A percentile compares a stretch with the other conserved stretches of the same genome.
These are phyloP conservation scores for Diaporthe ampelina DNA, from an alignment of 2,329 filamentous ascomycete species.

Conservation along the genomic window DNA sequence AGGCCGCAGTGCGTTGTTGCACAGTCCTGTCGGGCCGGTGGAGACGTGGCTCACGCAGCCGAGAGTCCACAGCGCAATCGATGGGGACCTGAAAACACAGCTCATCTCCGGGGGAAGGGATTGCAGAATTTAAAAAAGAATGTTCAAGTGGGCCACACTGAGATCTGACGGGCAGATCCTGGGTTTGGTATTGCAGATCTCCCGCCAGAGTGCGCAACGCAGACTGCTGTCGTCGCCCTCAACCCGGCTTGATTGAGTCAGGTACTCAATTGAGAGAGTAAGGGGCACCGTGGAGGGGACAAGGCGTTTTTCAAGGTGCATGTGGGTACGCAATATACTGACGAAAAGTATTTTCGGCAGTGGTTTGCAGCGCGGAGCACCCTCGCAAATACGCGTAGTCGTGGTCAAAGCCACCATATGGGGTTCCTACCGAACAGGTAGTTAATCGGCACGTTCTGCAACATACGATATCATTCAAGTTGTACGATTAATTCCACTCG, in stretches of 20 bases:
- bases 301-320: background rate
- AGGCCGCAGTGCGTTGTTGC: background rate
- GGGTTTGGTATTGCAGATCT: slow-evolving; percentile 6
- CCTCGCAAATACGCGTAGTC: slow-evolving; percentile 1
- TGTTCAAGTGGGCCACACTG: background rate
- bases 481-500: background rate
- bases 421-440: background rate
- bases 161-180: slow-evolving; percentile 21
- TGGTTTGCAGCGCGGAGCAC: background rate
- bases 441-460: background rate
- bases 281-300: background rate
- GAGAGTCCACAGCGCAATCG: background rate
- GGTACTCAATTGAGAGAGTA: background rate
- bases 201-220: background rate
- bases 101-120: background rate
- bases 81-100: slow-evolving; percentile 1
- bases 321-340: background rate
- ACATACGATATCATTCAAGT: background rate
- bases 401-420: slow-evolving; percentile 3
- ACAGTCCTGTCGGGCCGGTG: background rate
- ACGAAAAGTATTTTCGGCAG: slow-evolving; percentile 1
- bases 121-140: background rate
- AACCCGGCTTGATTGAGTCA: background rate
- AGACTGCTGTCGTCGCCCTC: background rate
- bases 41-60: background rate